Evolutionary conservation across 805 yeast genomes (phyloP).

Genomic region (Kodamaea kakaduensis): DNA sequence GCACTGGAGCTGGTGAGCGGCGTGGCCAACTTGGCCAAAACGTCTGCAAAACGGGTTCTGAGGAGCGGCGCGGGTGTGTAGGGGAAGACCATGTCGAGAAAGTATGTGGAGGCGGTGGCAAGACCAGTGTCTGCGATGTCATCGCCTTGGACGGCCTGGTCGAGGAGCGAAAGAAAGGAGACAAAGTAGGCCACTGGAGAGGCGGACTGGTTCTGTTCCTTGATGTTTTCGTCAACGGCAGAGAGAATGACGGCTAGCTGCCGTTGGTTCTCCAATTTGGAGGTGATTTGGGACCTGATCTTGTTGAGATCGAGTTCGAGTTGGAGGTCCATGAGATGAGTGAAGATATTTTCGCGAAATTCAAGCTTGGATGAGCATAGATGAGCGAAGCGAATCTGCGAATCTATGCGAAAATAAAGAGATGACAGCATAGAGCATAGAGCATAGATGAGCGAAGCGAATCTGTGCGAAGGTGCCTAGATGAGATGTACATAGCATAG

Average conservation of each 20-base stretch:
- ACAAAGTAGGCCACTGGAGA: slow-evolving; percentile 82
- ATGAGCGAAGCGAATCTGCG: no score
- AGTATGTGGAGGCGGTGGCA: slow-evolving; percentile 74
- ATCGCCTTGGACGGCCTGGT: slow-evolving; percentile 56
- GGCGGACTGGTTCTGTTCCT: slow-evolving; percentile 56
- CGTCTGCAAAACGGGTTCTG: slow-evolving; percentile 70
- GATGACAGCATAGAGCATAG: no score
- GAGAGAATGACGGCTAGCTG: slow-evolving; percentile 77
- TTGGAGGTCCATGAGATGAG: slow-evolving; percentile 41
- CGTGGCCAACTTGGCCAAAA: slow-evolving; percentile 77
- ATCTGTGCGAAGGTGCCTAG: no score
- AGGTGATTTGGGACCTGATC: slow-evolving; percentile 65
- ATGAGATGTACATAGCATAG: no score
- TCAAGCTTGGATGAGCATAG: no score
- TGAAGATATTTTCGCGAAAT: no score
- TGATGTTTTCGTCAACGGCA: slow-evolving; percentile 87
- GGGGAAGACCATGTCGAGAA: slow-evolving; percentile 76
- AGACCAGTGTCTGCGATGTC: slow-evolving; percentile 56
- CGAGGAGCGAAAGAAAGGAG: slow-evolving; percentile 76
- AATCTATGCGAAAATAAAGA: no score
- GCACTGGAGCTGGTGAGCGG: slow-evolving; percentile 64
- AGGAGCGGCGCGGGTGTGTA: slow-evolving; percentile 66
- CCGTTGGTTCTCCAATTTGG: slow-evolving; percentile 85
- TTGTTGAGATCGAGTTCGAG: slow-evolving; percentile 61
- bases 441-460: no score